phyloP scores from a whole-genome alignment of 1,139 yeast species.

The Candida pseudoviswanathii region DNA sequence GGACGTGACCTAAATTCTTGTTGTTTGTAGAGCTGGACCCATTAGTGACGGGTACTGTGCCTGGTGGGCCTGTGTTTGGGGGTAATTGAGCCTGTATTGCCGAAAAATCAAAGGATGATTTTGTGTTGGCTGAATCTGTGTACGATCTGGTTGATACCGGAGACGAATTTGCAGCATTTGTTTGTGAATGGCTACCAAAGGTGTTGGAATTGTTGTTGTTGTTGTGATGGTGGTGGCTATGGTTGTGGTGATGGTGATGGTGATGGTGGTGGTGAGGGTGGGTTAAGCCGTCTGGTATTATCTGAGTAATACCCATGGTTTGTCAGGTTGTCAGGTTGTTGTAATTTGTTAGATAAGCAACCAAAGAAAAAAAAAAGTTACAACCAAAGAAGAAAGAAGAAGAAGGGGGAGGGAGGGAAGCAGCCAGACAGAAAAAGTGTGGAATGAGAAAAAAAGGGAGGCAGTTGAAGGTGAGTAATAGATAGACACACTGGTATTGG shows the following conservation, averaged over 20 bases:
- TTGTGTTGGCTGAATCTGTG: neutral
- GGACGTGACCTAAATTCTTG: conserved; percentile 80
- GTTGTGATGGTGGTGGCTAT: neutral
- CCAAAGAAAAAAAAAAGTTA: neutral
- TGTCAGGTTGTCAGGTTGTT: neutral
- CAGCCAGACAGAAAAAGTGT: neutral
- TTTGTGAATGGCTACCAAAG: neutral
- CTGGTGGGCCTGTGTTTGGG: conserved; percentile 48
- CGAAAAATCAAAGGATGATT: conserved; percentile 10
- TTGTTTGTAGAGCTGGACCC: conserved; percentile 10
- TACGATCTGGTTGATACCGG: neutral
- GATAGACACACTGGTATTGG: neutral
- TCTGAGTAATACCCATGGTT: conserved; percentile 7
- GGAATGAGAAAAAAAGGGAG: neutral
- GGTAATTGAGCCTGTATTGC: conserved; percentile 26
- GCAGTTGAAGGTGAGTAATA: neutral
- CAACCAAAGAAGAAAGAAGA: conserved; percentile 2
- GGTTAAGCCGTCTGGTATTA: neutral
- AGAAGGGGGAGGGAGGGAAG: neutral
- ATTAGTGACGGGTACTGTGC: conserved; percentile 24
- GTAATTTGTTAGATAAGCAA: neutral
- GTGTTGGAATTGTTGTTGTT: neutral
- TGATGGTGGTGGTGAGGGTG: neutral
- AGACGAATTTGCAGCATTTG: neutral
- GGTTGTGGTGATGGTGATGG: neutral